A percentile compares a stretch with the other conserved stretches of the same genome.
These are phyloP conservation scores for Alternaria sp. DNA, from an alignment of 2,329 filamentous ascomycete genomes.

Conservation along the genomic window DNA sequence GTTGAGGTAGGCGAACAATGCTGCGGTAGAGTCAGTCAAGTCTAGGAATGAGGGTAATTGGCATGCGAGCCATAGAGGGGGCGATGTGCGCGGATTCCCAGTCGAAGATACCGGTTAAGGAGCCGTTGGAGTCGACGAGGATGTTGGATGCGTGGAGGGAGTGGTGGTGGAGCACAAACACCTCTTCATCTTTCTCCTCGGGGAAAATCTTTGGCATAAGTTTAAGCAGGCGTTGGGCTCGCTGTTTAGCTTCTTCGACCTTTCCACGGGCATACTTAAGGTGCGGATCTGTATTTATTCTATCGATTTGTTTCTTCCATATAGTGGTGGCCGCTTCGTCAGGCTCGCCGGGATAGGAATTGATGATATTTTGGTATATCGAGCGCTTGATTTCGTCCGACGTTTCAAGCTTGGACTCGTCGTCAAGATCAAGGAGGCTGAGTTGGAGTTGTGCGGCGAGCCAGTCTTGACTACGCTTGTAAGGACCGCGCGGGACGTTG, in stretches of 20 bases:
- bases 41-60: neutral
- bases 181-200: neutral
- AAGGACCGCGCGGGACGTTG: slow-evolving; percentile 3
- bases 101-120: neutral
- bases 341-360: neutral
- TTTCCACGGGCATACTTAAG: neutral
- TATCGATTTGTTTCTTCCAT: neutral
- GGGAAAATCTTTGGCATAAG: neutral
- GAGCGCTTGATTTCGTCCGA: neutral
- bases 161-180: neutral
- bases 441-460: neutral
- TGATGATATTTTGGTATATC: neutral
- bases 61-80: neutral
- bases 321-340: neutral
- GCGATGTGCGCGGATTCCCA: neutral
- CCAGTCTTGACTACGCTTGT: slow-evolving; percentile 5
- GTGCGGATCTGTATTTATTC: neutral
- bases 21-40: neutral
- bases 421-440: neutral
- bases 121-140: neutral
- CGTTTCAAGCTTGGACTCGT: neutral
- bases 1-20: neutral
- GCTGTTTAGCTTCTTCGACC: neutral
- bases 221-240: neutral
- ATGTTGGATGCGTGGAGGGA: neutral